phyloP scores from a whole-genome alignment of 805 yeast genomes.

The Candida awuae region DNA sequence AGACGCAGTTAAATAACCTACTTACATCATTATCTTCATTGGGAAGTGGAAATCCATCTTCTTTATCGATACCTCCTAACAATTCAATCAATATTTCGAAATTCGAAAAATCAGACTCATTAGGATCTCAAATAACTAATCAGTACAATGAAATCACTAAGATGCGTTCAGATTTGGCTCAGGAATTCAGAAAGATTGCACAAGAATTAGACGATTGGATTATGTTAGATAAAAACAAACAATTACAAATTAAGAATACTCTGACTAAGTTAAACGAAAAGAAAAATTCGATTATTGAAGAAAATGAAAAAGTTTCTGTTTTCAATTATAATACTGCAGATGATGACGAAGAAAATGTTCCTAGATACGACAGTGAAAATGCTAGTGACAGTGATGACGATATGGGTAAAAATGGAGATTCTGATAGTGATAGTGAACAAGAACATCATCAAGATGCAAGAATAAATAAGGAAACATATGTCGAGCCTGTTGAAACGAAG shows the following conservation, averaged over 20 bases:
- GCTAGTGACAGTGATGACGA: conserved; percentile 4
- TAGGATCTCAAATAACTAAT: conserved; percentile 18
- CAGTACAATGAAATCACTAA: conserved; percentile 12
- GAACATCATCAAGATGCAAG: conserved; percentile 4
- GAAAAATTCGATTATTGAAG: conserved; percentile 1
- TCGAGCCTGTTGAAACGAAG: background rate
- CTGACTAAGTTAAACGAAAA: conserved; percentile 1
- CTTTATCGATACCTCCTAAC: background rate
- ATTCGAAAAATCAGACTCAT: conserved; percentile 9
- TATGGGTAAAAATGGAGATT: background rate
- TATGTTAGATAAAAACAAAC: conserved; percentile 13
- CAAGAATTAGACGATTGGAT: conserved; percentile 27
- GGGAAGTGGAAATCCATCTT: background rate
- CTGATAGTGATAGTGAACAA: background rate
- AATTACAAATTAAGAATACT: conserved; percentile 1
- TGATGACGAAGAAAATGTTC: conserved; percentile 15
- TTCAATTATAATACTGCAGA: conserved; percentile 4
- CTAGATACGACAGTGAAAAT: conserved; percentile 13
- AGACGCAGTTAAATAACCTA: conserved; percentile 2
- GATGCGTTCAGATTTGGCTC: conserved; percentile 19
- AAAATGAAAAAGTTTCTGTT: conserved; percentile 6
- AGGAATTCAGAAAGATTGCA: conserved; percentile 23
- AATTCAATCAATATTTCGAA: background rate
- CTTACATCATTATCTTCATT: conserved; percentile 7
- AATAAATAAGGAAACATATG: background rate